Evolutionary conservation across 1,284 basidiomycete species (phyloP), one percentile per base, ranked within the genome.

Genomic region (Melampsora larici-populina): DNA sequence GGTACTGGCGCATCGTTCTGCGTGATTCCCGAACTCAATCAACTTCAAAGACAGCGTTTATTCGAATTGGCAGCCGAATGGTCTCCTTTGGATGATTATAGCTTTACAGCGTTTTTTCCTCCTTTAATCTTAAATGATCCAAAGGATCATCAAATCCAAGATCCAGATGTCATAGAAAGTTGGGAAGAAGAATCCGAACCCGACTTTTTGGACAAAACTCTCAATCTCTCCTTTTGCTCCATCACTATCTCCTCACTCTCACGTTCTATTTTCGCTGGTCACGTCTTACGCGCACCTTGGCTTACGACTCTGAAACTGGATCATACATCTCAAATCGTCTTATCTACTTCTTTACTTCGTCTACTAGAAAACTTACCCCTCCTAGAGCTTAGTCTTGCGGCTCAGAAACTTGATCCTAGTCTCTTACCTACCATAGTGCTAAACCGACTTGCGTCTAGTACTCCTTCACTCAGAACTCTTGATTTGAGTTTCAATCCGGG

Each of bases 11-110:
- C 36, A 24, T 40, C 26, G 9, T 40, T 65, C 13, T 1, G 6
- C 9, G 13, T 31, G 7, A 31, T 65, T 65, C 24, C 26, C 21
- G 29, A 65, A 29, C 63, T 65, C 21, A 31, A 31, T 31, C 26
- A 65, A n/a, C 8, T 33, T 31, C 63, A 65, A 29, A 65, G 31
- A 36, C 18, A 31, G 36, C 26, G 63, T n/a, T 31, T 65, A 31
- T 31, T 65, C 7, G 63, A 65, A 65, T 36, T 65, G 18, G 63
- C 63, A 31, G 24, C 63, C 21, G 63, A 65, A 36, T 65, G 63
- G 63, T 29, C 29, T 36, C 63, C 63, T n/a, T 21, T 65, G 9
- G 63, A 65, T 31, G 29, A 65, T 33, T 36, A 33, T 31, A 65
- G 63, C 36, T 65, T 65, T 18, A 21, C 11, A n/a, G 63, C 63